Evolutionary conservation across 768 basidiomycete genomes (phyloP).

Genomic region (Pisolithus sp.): DNA sequence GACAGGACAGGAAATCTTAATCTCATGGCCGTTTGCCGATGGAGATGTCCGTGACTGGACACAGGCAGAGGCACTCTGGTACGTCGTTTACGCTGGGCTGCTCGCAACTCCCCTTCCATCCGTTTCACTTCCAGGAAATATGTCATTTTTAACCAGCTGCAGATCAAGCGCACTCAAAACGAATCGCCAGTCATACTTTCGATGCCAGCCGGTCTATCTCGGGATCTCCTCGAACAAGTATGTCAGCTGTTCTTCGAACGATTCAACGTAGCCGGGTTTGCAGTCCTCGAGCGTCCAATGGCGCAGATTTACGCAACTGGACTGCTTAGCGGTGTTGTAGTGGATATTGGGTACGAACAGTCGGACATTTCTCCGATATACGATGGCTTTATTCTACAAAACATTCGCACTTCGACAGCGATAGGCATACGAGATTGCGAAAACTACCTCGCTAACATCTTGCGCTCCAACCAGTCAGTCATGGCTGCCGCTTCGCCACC

Average conservation of each 20-base stretch:
- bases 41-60: constrained; percentile 71
- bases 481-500: constrained; percentile 52
- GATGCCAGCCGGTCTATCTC: constrained; percentile 57
- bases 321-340: constrained; percentile 63
- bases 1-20: constrained; percentile 61
- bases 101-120: constrained; percentile 4
- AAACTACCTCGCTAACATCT: constrained; percentile 64
- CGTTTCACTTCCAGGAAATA: constrained; percentile 59
- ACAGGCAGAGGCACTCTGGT: constrained; percentile 90
- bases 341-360: constrained; percentile 73
- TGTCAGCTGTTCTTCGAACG: constrained; percentile 89
- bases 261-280: constrained; percentile 82
- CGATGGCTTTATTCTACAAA: constrained; percentile 59
- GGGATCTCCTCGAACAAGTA: constrained; percentile 61
- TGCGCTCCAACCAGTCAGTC: constrained; percentile 64
- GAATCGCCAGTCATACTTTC: constrained; percentile 82
- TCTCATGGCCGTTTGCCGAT: constrained; percentile 81
- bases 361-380: constrained; percentile 76
- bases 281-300: constrained; percentile 76
- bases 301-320: constrained; percentile 78
- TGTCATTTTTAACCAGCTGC: constrained; percentile 66
- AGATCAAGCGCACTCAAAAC: constrained; percentile 76
- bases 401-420: constrained; percentile 47
- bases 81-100: constrained; percentile 21
- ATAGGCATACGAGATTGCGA: constrained; percentile 71